Evolutionary conservation across 2,329 filamentous ascomycete species (phyloP).

Genomic region (Nigrospora osmanthi): DNA sequence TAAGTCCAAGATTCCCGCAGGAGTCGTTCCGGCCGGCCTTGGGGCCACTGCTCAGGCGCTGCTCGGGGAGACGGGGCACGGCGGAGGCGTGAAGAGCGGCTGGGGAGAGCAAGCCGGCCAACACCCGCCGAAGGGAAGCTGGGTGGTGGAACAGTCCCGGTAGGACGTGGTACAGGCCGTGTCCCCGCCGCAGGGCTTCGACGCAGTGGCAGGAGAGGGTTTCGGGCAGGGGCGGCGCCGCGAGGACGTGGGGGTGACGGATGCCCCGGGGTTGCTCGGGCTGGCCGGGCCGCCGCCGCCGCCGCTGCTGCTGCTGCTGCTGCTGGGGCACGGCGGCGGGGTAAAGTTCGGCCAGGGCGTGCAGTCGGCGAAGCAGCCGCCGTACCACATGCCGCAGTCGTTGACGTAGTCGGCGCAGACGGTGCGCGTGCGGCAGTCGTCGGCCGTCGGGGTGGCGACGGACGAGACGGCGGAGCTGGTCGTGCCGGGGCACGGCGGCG

Average conservation of each 20-base stretch:
- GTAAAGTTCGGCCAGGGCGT: constrained; percentile 11
- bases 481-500: constrained; percentile 6
- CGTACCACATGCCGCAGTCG: constrained; percentile 8
- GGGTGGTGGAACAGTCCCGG: no score
- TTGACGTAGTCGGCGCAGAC: constrained; percentile 13
- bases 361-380: constrained; percentile 9
- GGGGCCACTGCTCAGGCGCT: no score
- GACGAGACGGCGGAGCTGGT: no score
- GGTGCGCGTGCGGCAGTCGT: constrained; percentile 4
- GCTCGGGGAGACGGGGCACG: background rate
- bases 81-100: constrained; percentile 3
- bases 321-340: constrained; percentile 6
- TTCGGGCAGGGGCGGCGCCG: no score
- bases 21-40: no score
- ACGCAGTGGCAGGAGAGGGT: no score
- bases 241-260: background rate
- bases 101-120: constrained; percentile 1
- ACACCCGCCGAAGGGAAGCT: background rate
- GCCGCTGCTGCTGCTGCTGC: no score
- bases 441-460: background rate
- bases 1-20: no score
- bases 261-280: no score
- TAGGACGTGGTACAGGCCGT: no score
- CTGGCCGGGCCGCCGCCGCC: background rate
- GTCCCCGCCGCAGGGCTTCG: no score